Evolutionary conservation across 2,329 filamentous ascomycete genomes (phyloP).

Genomic region (Mariannaea sp.): DNA sequence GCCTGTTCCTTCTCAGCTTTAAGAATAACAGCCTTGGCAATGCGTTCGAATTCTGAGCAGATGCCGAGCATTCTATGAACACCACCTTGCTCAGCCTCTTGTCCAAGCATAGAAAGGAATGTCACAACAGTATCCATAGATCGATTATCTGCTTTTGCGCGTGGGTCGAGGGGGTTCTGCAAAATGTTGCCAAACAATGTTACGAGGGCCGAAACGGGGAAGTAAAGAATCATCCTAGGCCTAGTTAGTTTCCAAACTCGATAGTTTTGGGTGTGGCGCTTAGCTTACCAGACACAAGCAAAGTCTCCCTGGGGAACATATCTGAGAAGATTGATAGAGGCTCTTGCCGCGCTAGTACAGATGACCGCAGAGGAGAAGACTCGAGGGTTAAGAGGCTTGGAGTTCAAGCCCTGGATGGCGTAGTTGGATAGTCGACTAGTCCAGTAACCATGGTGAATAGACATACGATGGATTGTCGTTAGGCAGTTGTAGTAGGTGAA

Average conservation of each 20-base stretch:
- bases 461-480: conserved; percentile 98
- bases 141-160: conserved; percentile 85
- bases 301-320: conserved; percentile 96
- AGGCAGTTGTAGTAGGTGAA: conserved; percentile 98
- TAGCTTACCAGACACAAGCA: conserved; percentile 85
- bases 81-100: conserved; percentile 86
- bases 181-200: conserved; percentile 96
- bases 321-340: conserved; percentile 91
- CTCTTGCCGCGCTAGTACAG: conserved; percentile 89
- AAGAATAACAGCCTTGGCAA: conserved; percentile 87
- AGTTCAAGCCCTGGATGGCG: conserved; percentile 91
- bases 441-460: conserved; percentile 97
- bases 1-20: conserved; percentile 86
- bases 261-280: not conserved
- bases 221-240: conserved; percentile 84
- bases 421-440: conserved; percentile 93
- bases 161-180: conserved; percentile 89
- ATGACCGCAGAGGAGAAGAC: conserved; percentile 93
- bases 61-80: conserved; percentile 93
- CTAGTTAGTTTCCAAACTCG: conserved; percentile 35
- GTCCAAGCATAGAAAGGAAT: conserved; percentile 86
- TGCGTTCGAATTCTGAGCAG: conserved; percentile 95
- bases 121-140: conserved; percentile 93
- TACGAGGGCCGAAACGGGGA: conserved; percentile 91
- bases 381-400: conserved; percentile 85